A percentile compares a stretch with the other conserved stretches of the same genome.
These are phyloP conservation scores for Hortiboletus flavorubellus DNA, from an alignment of 768 basidiomycete genomes.

Conservation along the genomic window DNA sequence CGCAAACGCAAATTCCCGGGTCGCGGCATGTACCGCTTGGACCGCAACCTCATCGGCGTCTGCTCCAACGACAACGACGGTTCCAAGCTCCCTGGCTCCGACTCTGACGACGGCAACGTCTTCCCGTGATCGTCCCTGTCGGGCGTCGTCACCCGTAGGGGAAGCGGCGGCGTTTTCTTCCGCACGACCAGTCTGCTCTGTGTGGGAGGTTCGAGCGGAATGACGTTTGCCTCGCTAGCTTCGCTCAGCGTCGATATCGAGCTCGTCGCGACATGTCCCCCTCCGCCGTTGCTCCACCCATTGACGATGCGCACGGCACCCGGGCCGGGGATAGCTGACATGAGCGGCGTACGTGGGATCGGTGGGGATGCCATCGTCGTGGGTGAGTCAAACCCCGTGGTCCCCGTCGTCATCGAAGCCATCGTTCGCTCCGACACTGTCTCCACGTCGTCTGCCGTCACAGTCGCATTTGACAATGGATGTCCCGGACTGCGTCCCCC, in stretches of 20 bases:
- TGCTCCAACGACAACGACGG: constrained; percentile 25
- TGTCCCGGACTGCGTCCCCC: constrained; percentile 27
- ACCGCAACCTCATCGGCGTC: constrained; percentile 42
- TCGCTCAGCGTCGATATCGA: constrained; percentile 33
- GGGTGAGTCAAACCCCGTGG: constrained; percentile 37
- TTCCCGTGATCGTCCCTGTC: not conserved
- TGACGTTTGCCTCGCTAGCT: constrained; percentile 11
- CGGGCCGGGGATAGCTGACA: constrained; percentile 11
- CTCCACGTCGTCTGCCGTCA: constrained; percentile 24
- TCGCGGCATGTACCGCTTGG: constrained; percentile 47
- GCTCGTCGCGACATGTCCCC: constrained; percentile 25
- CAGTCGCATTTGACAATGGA: constrained; percentile 15
- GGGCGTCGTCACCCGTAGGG: constrained; percentile 3
- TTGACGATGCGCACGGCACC: constrained; percentile 28
- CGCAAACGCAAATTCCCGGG: constrained; percentile 49
- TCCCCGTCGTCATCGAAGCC: not conserved
- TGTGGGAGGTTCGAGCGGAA: constrained; percentile 26
- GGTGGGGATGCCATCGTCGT: constrained; percentile 37
- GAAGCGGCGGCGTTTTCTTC: constrained; percentile 37
- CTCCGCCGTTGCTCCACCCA: constrained; percentile 15
- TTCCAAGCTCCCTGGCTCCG: constrained; percentile 41
- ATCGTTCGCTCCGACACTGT: constrained; percentile 12
- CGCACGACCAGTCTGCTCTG: constrained; percentile 32
- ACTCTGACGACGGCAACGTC: not conserved
- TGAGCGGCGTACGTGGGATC: constrained; percentile 39